These are phyloP conservation scores for Teratosphaeria pseudoeucalypti DNA, from an alignment of 2,329 filamentous ascomycete genomes.

Conservation along the genomic window DNA sequence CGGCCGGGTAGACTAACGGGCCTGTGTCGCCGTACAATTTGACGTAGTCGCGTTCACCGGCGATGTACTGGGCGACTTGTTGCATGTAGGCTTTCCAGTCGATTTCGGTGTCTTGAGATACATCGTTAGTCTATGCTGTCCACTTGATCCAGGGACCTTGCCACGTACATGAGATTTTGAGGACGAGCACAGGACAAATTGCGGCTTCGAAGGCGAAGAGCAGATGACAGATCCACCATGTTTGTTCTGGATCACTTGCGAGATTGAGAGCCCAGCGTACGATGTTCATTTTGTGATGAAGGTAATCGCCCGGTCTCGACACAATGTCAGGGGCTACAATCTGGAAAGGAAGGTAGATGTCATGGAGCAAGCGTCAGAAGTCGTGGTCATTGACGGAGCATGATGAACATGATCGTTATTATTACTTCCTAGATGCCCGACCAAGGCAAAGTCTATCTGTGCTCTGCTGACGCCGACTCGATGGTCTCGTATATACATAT, in stretches of 20 bases:
- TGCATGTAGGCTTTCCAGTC: conserved; percentile 98
- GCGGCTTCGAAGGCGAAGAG: conserved; percentile 61
- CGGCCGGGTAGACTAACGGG: conserved; percentile 87
- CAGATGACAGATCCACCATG: conserved; percentile 53
- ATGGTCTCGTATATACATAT: background rate
- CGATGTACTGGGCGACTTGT: conserved; percentile 67
- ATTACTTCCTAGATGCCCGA: too few species aligned
- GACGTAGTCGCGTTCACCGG: conserved; percentile 81
- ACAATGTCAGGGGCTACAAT: background rate
- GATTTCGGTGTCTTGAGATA: conserved; percentile 74
- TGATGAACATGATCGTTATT: background rate
- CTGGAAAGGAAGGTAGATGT: background rate
- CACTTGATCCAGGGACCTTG: background rate
- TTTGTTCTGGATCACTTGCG: conserved; percentile 45
- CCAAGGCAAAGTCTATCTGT: background rate
- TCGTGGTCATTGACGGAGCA: background rate
- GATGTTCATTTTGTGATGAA: conserved; percentile 23
- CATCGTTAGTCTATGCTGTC: background rate
- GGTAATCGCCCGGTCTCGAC: background rate
- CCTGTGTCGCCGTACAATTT: conserved; percentile 80
- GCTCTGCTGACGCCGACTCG: background rate
- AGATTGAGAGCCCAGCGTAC: conserved; percentile 29
- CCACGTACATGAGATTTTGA: conserved; percentile 69
- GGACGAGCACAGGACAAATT: conserved; percentile 65
- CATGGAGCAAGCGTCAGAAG: background rate